These are phyloP conservation scores for Zasmidium cellare DNA, from an alignment of 2,329 filamentous ascomycete genomes.

Conservation along the genomic window DNA sequence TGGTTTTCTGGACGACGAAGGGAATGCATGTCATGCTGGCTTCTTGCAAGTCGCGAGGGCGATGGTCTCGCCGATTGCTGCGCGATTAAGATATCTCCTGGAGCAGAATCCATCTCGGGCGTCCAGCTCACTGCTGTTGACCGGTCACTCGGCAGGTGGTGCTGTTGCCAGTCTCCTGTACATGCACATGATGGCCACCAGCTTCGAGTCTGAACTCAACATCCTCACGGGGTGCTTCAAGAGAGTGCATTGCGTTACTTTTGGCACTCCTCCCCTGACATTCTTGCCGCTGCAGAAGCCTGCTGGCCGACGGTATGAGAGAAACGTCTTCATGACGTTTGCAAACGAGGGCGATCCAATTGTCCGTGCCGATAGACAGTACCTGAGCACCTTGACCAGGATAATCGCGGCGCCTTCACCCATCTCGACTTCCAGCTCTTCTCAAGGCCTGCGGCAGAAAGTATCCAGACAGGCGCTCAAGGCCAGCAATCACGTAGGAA, in stretches of 20 bases:
- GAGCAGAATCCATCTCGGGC: constrained; percentile 69
- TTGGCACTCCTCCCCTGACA: constrained; percentile 78
- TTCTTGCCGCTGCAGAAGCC: constrained; percentile 68
- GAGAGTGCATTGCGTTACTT: constrained; percentile 79
- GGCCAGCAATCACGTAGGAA: constrained; percentile 1
- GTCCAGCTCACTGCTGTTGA: constrained; percentile 72
- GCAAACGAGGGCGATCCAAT: constrained; percentile 87
- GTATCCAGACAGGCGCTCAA: constrained; percentile 12
- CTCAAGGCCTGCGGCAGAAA: constrained; percentile 10
- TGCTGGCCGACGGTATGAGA: constrained; percentile 44
- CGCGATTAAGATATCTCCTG: constrained; percentile 67
- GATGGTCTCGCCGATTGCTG: constrained; percentile 73
- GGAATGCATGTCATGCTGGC: constrained; percentile 77
- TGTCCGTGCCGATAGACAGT: constrained; percentile 71
- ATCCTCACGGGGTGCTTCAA: constrained; percentile 69
- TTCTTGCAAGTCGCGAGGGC: constrained; percentile 74
- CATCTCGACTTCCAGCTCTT: constrained; percentile 7
- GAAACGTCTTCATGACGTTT: constrained; percentile 75
- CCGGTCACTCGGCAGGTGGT: constrained; percentile 83
- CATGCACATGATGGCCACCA: constrained; percentile 72
- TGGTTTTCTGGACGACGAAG: constrained; percentile 73
- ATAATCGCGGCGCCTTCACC: constrained; percentile 57
- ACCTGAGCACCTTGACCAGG: constrained; percentile 70
- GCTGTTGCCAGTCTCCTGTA: constrained; percentile 80
- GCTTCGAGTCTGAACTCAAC: constrained; percentile 67